Evolutionary conservation across 2,329 filamentous ascomycete genomes (phyloP), one percentile per base, ranked within the genome.

Genomic region (Alternaria ventricosa): DNA sequence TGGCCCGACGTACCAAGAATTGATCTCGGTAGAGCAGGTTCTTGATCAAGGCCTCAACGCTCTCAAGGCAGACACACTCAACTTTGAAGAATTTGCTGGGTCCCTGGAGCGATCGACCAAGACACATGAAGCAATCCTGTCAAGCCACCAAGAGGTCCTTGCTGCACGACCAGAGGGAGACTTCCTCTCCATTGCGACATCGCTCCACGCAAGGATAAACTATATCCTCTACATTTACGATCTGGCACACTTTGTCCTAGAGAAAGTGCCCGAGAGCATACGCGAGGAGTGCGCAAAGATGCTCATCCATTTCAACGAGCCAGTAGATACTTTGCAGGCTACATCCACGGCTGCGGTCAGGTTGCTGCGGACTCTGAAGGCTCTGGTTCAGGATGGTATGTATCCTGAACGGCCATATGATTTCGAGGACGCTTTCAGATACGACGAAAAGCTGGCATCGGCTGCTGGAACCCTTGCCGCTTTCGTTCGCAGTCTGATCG

Each of bases 11-110:
- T 81, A 96, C 61, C 92, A 93, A 71, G 96, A 98, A 79, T 84
- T 98, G 55, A 93, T 97, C 76, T 93, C 94, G 0, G 93, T 98
- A 11, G 96, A 99, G 81, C 88, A 94, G 61, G 92, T 92, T 0
- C 82, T 98, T 54, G 97, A 97, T 75, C 87, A 87, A 59, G 97
- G 94, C 88, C 92, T 98, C 60, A 94, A 97, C 68, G 89, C 89
- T 6, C 79, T 97, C 58, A 90, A 93, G 67, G 89, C 89, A 56
- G 94, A 97, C 70, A 94, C 97, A 60, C 83, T 98, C 53, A 94
- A 94, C 79, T 92, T 95, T 80, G 89, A 91, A 78, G 90, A 93
- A 72, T 94, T 94, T 75, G 90, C 92, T 0, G 88, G 88, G 23
- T 93, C 97, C 76, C 84, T 98, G 41, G 90, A 95, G 73, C 89